Percentiles rank a stretch among this genome's conserved stretches.
Conservation (phyloP, 345 rosid species). For the Cardiospermum halicacabum region DNA sequence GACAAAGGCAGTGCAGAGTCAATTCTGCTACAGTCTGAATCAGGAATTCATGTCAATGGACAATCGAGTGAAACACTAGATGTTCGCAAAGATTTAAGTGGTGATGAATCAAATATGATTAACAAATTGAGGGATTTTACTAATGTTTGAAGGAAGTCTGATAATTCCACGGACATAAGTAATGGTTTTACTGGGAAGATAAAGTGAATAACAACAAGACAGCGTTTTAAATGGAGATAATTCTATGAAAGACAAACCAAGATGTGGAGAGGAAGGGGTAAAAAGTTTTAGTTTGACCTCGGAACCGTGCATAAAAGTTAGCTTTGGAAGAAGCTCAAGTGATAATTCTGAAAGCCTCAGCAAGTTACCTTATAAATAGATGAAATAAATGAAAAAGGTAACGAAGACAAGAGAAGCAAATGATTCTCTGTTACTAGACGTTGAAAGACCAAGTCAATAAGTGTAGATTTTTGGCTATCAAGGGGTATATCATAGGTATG, state of each 20-base stretch:
- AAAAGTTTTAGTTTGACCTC: slow-evolving; percentile 28
- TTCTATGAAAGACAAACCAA: slow-evolving; percentile 24
- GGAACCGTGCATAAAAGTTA: slow-evolving; percentile 35
- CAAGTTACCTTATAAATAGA: slow-evolving; percentile 36
- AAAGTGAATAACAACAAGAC: slow-evolving; percentile 30
- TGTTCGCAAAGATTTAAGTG: slow-evolving; percentile 22
- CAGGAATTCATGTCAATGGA: slow-evolving; percentile 37
- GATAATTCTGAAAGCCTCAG: slow-evolving; percentile 36
- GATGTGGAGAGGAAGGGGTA: slow-evolving; percentile 33
- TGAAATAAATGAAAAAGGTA: slow-evolving; percentile 29
- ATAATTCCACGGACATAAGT: slow-evolving; percentile 22
- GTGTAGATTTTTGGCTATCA: slow-evolving; percentile 87
- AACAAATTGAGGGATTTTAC: slow-evolving; percentile 32
- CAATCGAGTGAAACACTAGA: slow-evolving; percentile 22
- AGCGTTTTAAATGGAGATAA: slow-evolving; percentile 35
- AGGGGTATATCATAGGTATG: slow-evolving; percentile 94
- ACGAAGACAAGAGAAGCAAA: slow-evolving; percentile 47
- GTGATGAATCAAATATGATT: slow-evolving; percentile 23
- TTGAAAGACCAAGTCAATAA: slow-evolving; percentile 72
- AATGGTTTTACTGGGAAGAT: slow-evolving; percentile 34
- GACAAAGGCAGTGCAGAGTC: slow-evolving; percentile 22
- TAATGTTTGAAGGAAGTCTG: slow-evolving; percentile 27
- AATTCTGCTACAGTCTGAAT: slow-evolving; percentile 28
- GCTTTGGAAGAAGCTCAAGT: slow-evolving; percentile 31
- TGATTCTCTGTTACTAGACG: slow-evolving; percentile 57